Percentiles rank a stretch among this genome's conserved stretches.
Evolutionary conservation across 495 filamentous ascomycete species (phyloP).

Genomic region (Bathelium albidoporum): DNA sequence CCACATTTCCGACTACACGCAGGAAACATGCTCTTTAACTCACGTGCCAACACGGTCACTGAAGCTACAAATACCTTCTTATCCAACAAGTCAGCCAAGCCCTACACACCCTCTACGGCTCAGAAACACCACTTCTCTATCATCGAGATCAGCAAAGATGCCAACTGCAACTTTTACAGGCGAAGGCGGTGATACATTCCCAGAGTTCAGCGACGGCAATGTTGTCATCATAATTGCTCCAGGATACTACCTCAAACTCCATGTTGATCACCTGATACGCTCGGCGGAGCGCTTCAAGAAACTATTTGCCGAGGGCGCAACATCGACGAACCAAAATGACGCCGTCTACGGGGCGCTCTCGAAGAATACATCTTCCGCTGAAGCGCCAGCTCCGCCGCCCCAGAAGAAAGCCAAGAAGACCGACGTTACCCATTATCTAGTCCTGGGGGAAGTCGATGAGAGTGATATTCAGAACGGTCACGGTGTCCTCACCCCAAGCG

Average conservation of each 20-base stretch:
- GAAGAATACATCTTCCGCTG: constrained; percentile 8
- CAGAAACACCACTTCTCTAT: no score
- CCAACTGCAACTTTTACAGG: not conserved
- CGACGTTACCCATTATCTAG: not conserved
- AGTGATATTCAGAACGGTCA: not conserved
- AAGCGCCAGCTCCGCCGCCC: not conserved
- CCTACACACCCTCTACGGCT: not conserved
- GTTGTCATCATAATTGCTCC: constrained; percentile 22
- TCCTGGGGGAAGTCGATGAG: not conserved
- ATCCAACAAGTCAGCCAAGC: not conserved
- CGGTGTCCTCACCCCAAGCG: not conserved
- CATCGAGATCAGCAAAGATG: not conserved
- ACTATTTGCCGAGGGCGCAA: not conserved
- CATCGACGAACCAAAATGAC: not conserved
- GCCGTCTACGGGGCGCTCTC: constrained; percentile 24
- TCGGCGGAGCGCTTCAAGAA: not conserved
- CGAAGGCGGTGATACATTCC: constrained; percentile 8
- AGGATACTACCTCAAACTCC: constrained; percentile 19
- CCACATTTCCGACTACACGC: no score
- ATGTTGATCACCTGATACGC: constrained; percentile 7
- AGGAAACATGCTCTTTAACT: no score
- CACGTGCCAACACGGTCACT: no score
- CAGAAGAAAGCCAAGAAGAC: not conserved
- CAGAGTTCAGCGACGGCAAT: constrained; percentile 19
- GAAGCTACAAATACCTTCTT: no score